Percentiles rank a stretch among this genome's conserved stretches.
Evolutionary conservation across 768 basidiomycete species (phyloP).

Genomic region (Tylopilus felleus): DNA sequence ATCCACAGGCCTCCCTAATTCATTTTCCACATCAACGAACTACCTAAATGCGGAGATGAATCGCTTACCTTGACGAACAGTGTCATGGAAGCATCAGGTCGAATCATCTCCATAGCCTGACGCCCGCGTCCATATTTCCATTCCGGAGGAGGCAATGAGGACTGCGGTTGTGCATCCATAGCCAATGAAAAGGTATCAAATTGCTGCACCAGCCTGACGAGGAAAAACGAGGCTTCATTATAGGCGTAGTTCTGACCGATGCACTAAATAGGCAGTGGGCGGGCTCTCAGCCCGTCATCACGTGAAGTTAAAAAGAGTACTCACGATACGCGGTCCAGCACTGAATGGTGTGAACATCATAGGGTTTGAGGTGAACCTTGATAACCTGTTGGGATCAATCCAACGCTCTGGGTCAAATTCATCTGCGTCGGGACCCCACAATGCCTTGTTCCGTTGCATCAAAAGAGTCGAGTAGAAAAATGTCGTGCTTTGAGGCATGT

Average conservation of each 20-base stretch:
- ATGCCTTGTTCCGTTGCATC: slow-evolving; percentile 59
- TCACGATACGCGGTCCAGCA: slow-evolving; percentile 58
- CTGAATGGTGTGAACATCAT: slow-evolving; percentile 75
- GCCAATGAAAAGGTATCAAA: slow-evolving; percentile 60
- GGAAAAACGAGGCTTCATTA: slow-evolving; percentile 72
- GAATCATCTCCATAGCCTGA: slow-evolving; percentile 54
- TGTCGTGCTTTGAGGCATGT: slow-evolving; percentile 55
- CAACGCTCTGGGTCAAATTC: slow-evolving; percentile 79
- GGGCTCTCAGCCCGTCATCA: slow-evolving; percentile 12
- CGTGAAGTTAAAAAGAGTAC: slow-evolving; percentile 13
- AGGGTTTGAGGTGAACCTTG: slow-evolving; percentile 52
- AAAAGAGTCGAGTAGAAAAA: slow-evolving; percentile 61
- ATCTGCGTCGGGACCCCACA: slow-evolving; percentile 77
- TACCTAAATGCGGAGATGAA: slow-evolving; percentile 7
- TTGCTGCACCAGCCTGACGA: slow-evolving; percentile 62
- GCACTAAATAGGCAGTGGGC: slow-evolving; percentile 42
- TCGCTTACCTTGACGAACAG: slow-evolving; percentile 59
- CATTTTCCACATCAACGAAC: slow-evolving; percentile 1
- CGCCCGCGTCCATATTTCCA: slow-evolving; percentile 47
- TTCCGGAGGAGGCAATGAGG: slow-evolving; percentile 57
- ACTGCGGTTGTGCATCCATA: slow-evolving; percentile 56
- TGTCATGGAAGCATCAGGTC: slow-evolving; percentile 63
- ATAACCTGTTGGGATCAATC: slow-evolving; percentile 56
- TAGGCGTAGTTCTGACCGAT: slow-evolving; percentile 73
- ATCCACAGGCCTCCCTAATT: slow-evolving; percentile 60